A percentile compares a stretch with the other conserved stretches of the same genome.
phyloP scores from a whole-genome alignment of 2,329 filamentous ascomycete species.

The Colletotrichum chrysophilum region DNA sequence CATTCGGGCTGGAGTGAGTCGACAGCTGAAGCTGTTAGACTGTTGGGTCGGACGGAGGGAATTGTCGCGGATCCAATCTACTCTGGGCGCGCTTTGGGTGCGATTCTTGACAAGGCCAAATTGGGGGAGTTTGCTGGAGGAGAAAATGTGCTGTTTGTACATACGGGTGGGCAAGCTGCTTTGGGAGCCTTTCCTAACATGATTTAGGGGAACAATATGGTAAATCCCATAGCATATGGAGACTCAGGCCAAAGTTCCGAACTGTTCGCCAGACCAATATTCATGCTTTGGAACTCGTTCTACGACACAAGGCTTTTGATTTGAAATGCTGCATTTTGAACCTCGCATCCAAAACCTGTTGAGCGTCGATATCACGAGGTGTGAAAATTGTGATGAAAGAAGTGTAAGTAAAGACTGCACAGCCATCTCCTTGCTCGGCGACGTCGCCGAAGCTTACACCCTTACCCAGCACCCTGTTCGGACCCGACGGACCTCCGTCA shows the following conservation, averaged over 20 bases:
- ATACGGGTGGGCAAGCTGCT: neutral
- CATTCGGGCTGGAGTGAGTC: neutral
- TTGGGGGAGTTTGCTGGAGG: neutral
- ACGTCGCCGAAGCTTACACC: neutral
- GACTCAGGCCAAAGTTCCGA: neutral
- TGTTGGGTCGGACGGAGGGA: neutral
- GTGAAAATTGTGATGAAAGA: too few species aligned
- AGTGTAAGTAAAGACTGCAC: too few species aligned
- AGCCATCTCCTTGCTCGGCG: neutral
- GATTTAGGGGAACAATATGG: neutral
- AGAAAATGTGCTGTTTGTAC: neutral
- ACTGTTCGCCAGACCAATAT: accelerated
- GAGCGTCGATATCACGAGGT: too few species aligned
- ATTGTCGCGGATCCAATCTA: neutral
- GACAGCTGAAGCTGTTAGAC: neutral
- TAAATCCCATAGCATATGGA: neutral
- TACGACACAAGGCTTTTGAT: accelerated
- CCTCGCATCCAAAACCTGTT: too few species aligned
- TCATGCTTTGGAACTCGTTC: too few species aligned
- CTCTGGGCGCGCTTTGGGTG: neutral
- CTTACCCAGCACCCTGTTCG: accelerated
- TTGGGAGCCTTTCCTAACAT: neutral
- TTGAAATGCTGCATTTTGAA: too few species aligned
- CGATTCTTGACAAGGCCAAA: neutral
- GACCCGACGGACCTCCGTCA: too few species aligned